Evolutionary conservation across 352 stramenopile genomes (phyloP).

Genomic region (Pythium periplocum): DNA sequence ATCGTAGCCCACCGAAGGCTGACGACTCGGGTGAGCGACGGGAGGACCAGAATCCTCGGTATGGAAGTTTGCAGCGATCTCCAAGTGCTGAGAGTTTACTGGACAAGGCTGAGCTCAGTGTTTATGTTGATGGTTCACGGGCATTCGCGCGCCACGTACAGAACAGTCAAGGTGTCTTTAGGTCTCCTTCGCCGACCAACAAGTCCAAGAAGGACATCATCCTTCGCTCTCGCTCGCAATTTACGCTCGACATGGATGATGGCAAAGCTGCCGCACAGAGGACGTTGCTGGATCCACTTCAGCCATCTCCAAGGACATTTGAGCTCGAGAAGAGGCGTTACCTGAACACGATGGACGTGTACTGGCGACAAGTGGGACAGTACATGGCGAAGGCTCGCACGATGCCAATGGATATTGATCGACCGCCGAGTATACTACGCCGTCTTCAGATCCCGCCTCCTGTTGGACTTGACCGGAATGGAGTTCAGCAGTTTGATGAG

Average conservation of each 20-base stretch:
- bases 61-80: background rate
- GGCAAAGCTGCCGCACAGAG: conserved; percentile 1
- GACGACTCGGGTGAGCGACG: no score
- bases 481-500: conserved; percentile 50
- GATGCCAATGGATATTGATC: conserved; percentile 58
- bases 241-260: conserved; percentile 36
- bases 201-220: conserved; percentile 10
- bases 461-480: conserved; percentile 30
- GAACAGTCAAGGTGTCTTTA: conserved; percentile 56
- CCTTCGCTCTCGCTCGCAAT: conserved; percentile 18
- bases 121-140: conserved; percentile 51
- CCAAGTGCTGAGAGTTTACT: conserved; percentile 7
- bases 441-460: conserved; percentile 68
- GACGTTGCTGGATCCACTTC: conserved; percentile 34
- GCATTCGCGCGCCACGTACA: conserved; percentile 58
- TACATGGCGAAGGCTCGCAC: conserved; percentile 44
- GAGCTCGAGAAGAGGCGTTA: conserved; percentile 74
- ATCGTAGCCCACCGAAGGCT: no score
- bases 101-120: conserved; percentile 28
- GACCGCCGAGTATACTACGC: conserved; percentile 54
- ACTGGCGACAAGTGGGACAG: conserved; percentile 74
- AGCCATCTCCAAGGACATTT: conserved; percentile 61
- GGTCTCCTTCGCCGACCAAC: conserved; percentile 36
- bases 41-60: no score
- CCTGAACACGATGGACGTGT: conserved; percentile 76